Evolutionary conservation across 2,329 filamentous ascomycete species (phyloP), one percentile per base, ranked within the genome.

Genomic region (Talaromyces sp.): DNA sequence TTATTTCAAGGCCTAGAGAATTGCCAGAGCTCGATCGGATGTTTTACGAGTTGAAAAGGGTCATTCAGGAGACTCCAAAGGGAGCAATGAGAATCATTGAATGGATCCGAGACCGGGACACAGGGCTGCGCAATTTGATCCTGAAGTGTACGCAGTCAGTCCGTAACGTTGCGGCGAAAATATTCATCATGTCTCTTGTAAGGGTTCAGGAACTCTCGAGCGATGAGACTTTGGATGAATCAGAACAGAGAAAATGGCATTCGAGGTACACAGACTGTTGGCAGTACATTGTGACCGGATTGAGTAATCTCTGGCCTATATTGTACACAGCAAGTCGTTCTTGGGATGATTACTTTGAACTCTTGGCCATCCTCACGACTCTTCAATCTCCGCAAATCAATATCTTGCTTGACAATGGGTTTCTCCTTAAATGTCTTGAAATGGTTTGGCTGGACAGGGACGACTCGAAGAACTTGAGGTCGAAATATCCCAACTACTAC

Each of bases 261-360:
- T 53, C 61, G 7, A 63, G 66, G 45, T 73, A 70, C 41, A 57
- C 67, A 8, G 59, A 65, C 53, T 63, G 66, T 8, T 64, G 75
- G 45, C 66, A 71, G 48, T 64, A 61, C 40, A 61, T 75, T 28
- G 63, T 85, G 40, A 64, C 66, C 17, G 73, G 84, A 21, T 77
- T 91, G 52, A 74, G 78, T 31, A 70, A 78, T 21, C 70, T 89
- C 3, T 90, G 84, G 82, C 74, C 80, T 2, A 76, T 73, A n/a
- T 84, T 91, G 58, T 84, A 89, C 60, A 71, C 76, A 2, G 77
- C 81, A 46, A 75, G 84, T 28, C 82, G 85, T 58, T 82, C 88
- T 2, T 94, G 89, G 89, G 83, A 86, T 41, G 89, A 93, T 65
- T 87, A 87, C 59, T 93, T 93, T 67, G 81, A 82, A 11, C 80